Evolutionary conservation across 2,329 filamentous ascomycete species (phyloP).

Genomic region (Fusarium nanum): DNA sequence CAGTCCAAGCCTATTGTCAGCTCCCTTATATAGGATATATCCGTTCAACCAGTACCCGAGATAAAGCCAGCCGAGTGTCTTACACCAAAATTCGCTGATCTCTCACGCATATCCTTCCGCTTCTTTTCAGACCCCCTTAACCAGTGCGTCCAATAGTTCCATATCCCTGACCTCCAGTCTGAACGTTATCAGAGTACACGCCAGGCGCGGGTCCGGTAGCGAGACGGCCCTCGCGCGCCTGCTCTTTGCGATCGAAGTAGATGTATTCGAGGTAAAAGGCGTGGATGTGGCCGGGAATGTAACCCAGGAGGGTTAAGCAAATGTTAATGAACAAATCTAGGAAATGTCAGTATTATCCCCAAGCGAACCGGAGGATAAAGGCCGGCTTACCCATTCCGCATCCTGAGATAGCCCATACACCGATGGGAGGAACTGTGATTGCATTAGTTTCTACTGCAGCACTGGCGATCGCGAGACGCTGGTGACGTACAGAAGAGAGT

Average conservation of each 20-base stretch:
- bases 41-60: background rate
- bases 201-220: constrained; percentile 70
- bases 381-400: constrained; percentile 64
- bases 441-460: constrained; percentile 34
- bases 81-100: background rate
- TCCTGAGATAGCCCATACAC: constrained; percentile 72
- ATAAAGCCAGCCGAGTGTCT: background rate
- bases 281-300: constrained; percentile 81
- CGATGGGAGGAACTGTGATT: constrained; percentile 71
- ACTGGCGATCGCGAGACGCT: background rate
- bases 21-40: background rate
- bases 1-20: background rate
- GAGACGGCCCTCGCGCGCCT: constrained; percentile 67
- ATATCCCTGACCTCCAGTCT: constrained; percentile 76
- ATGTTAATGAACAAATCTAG: constrained; percentile 74
- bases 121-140: constrained; percentile 7
- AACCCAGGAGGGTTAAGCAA: constrained; percentile 74
- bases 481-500: constrained; percentile 63
- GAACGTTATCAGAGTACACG: constrained; percentile 78
- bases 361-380: background rate
- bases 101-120: background rate
- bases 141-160: constrained; percentile 59
- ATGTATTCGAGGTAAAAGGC: constrained; percentile 87
- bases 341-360: constrained; percentile 1
- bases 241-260: constrained; percentile 80